Conservation (phyloP, 2,329 filamentous ascomycete genomes). For the Gyromitra esculenta region DNA sequence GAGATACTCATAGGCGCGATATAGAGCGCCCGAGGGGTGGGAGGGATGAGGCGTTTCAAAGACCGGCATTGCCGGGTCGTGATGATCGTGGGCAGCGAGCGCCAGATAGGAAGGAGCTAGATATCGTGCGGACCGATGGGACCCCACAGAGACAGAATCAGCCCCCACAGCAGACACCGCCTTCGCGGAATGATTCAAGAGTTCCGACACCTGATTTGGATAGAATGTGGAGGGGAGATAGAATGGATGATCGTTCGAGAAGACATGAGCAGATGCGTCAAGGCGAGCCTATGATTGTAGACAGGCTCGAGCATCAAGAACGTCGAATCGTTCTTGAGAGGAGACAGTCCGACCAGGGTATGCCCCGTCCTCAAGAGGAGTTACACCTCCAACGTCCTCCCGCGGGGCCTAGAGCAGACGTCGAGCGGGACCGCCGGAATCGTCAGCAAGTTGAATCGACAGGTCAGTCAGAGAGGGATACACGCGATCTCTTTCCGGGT, state of each 20-base stretch:
- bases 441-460: slow-evolving; percentile 39
- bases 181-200: slow-evolving; percentile 32
- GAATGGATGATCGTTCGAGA: slow-evolving; percentile 50
- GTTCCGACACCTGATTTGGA: slow-evolving; percentile 43
- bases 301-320: slow-evolving; percentile 52
- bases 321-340: slow-evolving; percentile 45
- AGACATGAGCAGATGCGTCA: slow-evolving; percentile 50
- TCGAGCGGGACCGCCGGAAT: slow-evolving; percentile 51
- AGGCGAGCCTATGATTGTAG: slow-evolving; percentile 43
- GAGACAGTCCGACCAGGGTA: slow-evolving; percentile 50
- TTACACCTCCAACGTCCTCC: slow-evolving; percentile 55
- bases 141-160: slow-evolving; percentile 40
- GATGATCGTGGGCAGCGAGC: slow-evolving; percentile 40
- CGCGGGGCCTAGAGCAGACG: slow-evolving; percentile 56
- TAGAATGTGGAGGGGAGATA: slow-evolving; percentile 44
- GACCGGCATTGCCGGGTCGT: slow-evolving; percentile 42
- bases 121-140: slow-evolving; percentile 39
- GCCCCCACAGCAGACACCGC: slow-evolving; percentile 34
- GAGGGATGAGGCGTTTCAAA: slow-evolving; percentile 40
- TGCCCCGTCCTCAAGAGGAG: slow-evolving; percentile 53
- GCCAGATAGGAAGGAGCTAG: slow-evolving; percentile 46
- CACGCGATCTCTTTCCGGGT: slow-evolving; percentile 41
- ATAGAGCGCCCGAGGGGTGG: slow-evolving; percentile 36
- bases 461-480: slow-evolving; percentile 42
- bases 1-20: slow-evolving; percentile 47